A percentile compares a stretch with the other conserved stretches of the same genome.
These are phyloP conservation scores for Penicillium lividum DNA, from an alignment of 495 filamentous ascomycete species.

Conservation along the genomic window DNA sequence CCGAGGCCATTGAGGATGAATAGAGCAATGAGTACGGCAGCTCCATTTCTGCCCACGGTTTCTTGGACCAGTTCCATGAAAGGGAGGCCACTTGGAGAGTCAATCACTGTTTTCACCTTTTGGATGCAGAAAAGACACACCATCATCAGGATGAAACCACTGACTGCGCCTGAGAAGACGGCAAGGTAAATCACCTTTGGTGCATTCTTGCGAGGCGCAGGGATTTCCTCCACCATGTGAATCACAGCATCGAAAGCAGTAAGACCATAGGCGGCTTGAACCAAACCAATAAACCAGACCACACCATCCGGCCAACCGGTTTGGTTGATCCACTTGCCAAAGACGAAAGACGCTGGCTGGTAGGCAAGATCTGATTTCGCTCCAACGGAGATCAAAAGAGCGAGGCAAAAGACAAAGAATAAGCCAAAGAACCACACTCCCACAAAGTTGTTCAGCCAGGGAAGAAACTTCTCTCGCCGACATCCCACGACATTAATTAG, in stretches of 20 bases:
- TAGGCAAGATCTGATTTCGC: slow-evolving; percentile 32
- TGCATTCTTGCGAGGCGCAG: slow-evolving; percentile 40
- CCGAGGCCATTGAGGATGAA: slow-evolving; percentile 49
- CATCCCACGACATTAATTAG: slow-evolving; percentile 45
- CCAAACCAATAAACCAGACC: slow-evolving; percentile 61
- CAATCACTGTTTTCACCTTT: slow-evolving; percentile 57
- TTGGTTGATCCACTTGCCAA: slow-evolving; percentile 58
- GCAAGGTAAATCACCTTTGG: slow-evolving; percentile 40
- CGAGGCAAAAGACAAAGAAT: slow-evolving; percentile 45
- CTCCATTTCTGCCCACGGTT: slow-evolving; percentile 36
- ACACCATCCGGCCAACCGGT: slow-evolving; percentile 63
- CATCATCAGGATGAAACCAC: slow-evolving; percentile 68
- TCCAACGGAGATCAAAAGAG: slow-evolving; percentile 45
- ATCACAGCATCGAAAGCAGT: slow-evolving; percentile 63
- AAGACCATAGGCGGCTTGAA: slow-evolving; percentile 60
- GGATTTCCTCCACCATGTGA: slow-evolving; percentile 57
- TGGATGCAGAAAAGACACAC: slow-evolving; percentile 73
- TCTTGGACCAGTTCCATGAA: slow-evolving; percentile 45
- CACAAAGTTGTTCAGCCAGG: slow-evolving; percentile 48
- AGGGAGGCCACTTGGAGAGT: slow-evolving; percentile 40
- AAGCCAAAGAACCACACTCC: slow-evolving; percentile 45
- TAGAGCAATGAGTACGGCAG: slow-evolving; percentile 39
- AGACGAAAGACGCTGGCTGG: slow-evolving; percentile 52
- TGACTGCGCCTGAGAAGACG: slow-evolving; percentile 46
- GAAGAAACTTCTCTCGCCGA: slow-evolving; percentile 40